Evolutionary conservation across 2,329 filamentous ascomycete species (phyloP).

Genomic region (Fusarium heterosporum): DNA sequence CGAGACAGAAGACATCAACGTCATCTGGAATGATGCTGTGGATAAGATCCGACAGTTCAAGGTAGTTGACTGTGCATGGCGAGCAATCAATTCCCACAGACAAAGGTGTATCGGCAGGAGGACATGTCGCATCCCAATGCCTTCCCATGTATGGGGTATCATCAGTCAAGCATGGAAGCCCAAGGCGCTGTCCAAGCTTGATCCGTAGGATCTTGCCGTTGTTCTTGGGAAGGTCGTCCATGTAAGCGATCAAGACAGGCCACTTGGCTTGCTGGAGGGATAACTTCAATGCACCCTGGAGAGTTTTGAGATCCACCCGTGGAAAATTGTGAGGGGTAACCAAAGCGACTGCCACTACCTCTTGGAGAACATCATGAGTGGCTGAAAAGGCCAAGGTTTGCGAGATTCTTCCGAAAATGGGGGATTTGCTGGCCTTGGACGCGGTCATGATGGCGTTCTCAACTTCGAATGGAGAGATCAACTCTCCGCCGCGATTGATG

Average conservation of each 20-base stretch:
- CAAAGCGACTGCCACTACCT: background rate
- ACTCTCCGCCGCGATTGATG: slow-evolving; percentile 7
- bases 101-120: background rate
- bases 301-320: background rate
- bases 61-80: background rate
- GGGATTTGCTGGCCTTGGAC: background rate
- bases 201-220: slow-evolving; percentile 18
- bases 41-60: rapidly evolving
- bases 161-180: background rate
- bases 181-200: background rate
- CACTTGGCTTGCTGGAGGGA: slow-evolving; percentile 13
- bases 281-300: background rate
- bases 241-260: slow-evolving; percentile 9
- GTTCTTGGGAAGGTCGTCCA: slow-evolving; percentile 16
- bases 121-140: slow-evolving; percentile 1
- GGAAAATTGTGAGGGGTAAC: background rate
- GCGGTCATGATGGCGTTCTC: slow-evolving; percentile 24
- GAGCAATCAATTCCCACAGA: background rate
- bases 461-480: slow-evolving; percentile 10
- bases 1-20: background rate
- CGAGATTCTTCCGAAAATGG: background rate
- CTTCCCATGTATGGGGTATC: background rate
- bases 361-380: slow-evolving; percentile 11
- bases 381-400: slow-evolving; percentile 3
- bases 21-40: background rate